Percentiles rank a stretch among this genome's conserved stretches.
Evolutionary conservation across 441 rosid species (phyloP).

Genomic region (Arabidopsis hybrid): DNA sequence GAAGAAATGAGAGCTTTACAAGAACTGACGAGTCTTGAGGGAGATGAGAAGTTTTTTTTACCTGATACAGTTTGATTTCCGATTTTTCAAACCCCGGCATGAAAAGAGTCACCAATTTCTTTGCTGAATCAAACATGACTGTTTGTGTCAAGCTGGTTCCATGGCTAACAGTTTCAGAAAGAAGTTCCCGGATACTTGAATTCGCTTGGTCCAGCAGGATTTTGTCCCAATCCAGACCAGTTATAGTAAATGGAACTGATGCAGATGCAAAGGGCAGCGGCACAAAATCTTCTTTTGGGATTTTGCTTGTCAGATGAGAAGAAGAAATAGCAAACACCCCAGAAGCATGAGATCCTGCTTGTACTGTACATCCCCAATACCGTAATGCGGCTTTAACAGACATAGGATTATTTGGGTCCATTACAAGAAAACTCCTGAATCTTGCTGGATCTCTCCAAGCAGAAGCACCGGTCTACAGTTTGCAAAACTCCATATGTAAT

Average conservation of each 20-base stretch:
- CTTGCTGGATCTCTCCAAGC: constrained; percentile 59
- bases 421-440: constrained; percentile 72
- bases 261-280: constrained; percentile 72
- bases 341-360: constrained; percentile 80
- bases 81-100: constrained; percentile 96
- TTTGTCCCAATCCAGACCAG: constrained; percentile 67
- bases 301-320: constrained; percentile 42
- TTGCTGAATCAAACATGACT: constrained; percentile 63
- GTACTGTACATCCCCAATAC: constrained; percentile 87
- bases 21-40: neutral
- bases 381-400: constrained; percentile 78
- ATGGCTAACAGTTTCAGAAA: constrained; percentile 49
- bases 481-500: neutral
- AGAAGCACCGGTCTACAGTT: constrained; percentile 72
- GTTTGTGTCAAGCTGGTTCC: constrained; percentile 46
- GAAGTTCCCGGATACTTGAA: constrained; percentile 55
- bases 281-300: constrained; percentile 53
- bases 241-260: constrained; percentile 52
- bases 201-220: constrained; percentile 51
- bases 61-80: constrained; percentile 93
- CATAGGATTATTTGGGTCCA: constrained; percentile 67
- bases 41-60: constrained; percentile 39
- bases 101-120: constrained; percentile 71
- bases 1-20: neutral
- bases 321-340: constrained; percentile 64